These are phyloP conservation scores for Phytopythium chamaehyphon DNA, from an alignment of 352 stramenopile species.

Conservation along the genomic window DNA sequence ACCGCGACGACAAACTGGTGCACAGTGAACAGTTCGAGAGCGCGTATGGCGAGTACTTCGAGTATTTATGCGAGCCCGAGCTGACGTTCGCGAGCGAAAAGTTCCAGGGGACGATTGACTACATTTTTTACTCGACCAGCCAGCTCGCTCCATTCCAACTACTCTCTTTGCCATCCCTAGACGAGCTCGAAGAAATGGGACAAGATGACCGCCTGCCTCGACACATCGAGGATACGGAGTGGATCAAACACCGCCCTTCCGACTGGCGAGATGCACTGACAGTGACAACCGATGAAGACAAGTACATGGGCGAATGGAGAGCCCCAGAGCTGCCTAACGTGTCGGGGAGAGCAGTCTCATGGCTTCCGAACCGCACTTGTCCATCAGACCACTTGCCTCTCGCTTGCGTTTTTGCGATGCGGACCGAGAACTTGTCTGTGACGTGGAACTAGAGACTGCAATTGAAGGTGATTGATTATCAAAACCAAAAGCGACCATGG, in stretches of 20 bases:
- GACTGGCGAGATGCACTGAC: conserved; percentile 23
- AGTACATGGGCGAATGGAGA: conserved; percentile 54
- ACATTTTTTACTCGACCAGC: conserved; percentile 76
- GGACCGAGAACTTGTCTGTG: conserved; percentile 35
- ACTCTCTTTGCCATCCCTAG: conserved; percentile 43
- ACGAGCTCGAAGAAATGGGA: conserved; percentile 32
- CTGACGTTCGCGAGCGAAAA: conserved; percentile 62
- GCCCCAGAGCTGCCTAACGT: conserved; percentile 37
- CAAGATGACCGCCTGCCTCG: conserved; percentile 27
- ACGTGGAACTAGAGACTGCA: conserved; percentile 38
- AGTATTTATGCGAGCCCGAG: conserved; percentile 55
- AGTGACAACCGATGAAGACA: conserved; percentile 20
- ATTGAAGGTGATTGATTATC: no score
- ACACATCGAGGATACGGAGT: conserved; percentile 26
- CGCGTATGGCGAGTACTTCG: conserved; percentile 57
- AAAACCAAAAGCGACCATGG: no score
- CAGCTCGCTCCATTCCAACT: conserved; percentile 52
- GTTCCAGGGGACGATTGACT: conserved; percentile 72
- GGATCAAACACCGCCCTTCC: conserved; percentile 28
- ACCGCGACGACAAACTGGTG: conserved; percentile 46
- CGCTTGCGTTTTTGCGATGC: conserved; percentile 56
- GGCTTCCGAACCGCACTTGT: conserved; percentile 62
- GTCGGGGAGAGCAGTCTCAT: conserved; percentile 20
- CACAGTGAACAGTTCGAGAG: conserved; percentile 69
- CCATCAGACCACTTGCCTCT: conserved; percentile 81